These are phyloP conservation scores for Salvia hispanica DNA, from an alignment of 257 asterid genomes.

Conservation along the genomic window DNA sequence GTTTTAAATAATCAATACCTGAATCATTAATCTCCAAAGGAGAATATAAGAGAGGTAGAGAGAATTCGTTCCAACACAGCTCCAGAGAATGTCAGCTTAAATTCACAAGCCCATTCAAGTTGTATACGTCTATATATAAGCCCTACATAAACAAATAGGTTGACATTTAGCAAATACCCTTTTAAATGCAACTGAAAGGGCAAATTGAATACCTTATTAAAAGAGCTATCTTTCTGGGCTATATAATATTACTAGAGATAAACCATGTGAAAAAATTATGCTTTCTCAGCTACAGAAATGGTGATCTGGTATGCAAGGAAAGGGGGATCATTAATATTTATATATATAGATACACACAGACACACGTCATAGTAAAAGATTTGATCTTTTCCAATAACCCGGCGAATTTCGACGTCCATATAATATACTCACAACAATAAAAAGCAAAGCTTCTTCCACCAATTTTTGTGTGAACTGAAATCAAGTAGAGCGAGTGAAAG, in stretches of 20 bases:
- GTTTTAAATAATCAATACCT: constrained; percentile 23
- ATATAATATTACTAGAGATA: neutral
- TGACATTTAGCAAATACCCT: constrained; percentile 28
- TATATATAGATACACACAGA: neutral
- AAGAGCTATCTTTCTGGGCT: neutral
- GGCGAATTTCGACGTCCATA: constrained; percentile 35
- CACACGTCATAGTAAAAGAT: constrained; percentile 37
- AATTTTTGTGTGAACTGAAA: constrained; percentile 17
- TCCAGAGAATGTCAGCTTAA: constrained; percentile 33
- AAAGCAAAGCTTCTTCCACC: constrained; percentile 24
- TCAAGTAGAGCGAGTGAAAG: constrained; percentile 29
- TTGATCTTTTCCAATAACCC: constrained; percentile 31
- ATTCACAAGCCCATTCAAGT: constrained; percentile 33
- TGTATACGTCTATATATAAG: constrained; percentile 13
- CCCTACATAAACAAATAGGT: constrained; percentile 32
- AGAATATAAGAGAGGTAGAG: constrained; percentile 9
- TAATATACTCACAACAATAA: constrained; percentile 3
- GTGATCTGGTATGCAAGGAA: neutral
- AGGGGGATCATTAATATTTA: too few species aligned
- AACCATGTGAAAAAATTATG: neutral
- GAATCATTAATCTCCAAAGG: constrained; percentile 40
- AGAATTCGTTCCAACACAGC: neutral
- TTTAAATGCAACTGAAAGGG: constrained; percentile 30
- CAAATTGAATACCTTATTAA: constrained; percentile 23
- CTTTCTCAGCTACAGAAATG: constrained; percentile 5